Conservation (phyloP, 2,329 filamentous ascomycete species). For the Fusarium luffae region DNA sequence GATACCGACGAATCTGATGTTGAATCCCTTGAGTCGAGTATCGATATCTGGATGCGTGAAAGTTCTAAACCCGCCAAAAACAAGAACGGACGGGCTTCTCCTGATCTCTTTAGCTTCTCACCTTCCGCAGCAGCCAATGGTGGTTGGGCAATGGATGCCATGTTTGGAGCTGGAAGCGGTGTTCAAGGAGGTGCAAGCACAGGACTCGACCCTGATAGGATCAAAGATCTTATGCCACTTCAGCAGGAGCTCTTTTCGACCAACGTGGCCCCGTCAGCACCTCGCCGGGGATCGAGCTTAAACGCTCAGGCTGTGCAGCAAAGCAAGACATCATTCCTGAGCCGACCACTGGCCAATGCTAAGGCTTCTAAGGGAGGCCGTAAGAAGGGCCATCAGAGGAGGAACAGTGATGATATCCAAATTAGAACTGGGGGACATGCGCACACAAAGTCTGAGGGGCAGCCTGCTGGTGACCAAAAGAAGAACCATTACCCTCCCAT, state of each 20-base stretch:
- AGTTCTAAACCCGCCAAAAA: constrained; percentile 56
- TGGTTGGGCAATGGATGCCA: constrained; percentile 61
- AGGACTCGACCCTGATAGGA: constrained; percentile 52
- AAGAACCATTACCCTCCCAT: constrained; percentile 63
- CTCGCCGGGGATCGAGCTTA: constrained; percentile 65
- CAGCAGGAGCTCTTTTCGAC: constrained; percentile 54
- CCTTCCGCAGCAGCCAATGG: constrained; percentile 48
- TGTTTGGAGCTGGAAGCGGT: constrained; percentile 54
- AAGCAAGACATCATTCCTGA: constrained; percentile 27
- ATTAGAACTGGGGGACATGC: constrained; percentile 41
- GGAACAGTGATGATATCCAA: constrained; percentile 49
- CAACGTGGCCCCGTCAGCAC: constrained; percentile 58
- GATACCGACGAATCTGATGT: constrained; percentile 56
- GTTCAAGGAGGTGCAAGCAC: constrained; percentile 41
- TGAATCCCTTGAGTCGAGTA: constrained; percentile 59
- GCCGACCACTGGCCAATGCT: constrained; percentile 30
- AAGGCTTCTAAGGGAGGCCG: constrained; percentile 35
- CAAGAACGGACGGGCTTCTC: constrained; percentile 52
- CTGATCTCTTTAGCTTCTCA: constrained; percentile 67
- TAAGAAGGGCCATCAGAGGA: constrained; percentile 33
- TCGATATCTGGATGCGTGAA: constrained; percentile 69
- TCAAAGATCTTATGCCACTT: constrained; percentile 59
- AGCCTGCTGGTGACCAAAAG: constrained; percentile 47
- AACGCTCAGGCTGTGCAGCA: constrained; percentile 57
- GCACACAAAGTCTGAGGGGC: constrained; percentile 43